Base-by-base conservation (phyloP, 1,284 basidiomycete species). In the Austroboletus novae-zelandiae region DNA sequence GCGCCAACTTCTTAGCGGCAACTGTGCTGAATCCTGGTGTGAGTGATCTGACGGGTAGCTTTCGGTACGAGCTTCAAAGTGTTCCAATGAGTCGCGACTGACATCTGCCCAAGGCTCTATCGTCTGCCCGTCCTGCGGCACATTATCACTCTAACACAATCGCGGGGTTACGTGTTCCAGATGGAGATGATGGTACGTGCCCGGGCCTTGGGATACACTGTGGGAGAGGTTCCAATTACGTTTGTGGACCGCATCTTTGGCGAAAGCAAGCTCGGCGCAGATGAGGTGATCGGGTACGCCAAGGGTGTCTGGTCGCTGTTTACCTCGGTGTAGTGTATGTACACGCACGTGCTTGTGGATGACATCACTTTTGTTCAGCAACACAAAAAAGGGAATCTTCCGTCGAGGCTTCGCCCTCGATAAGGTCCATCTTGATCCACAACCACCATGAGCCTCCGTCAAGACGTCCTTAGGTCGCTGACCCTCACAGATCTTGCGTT, bases 151-250 rank as follows among this genome's bases (percentile, higher is more conserved):
- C 77, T 86, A 57, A 92, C 89, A 9, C 81, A 86, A 54, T 92
- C 89, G 15, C 89, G 90, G 58, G 93, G 93, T 3, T 96, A 95
- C 62, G 93, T 96, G 14, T 95, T 96, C 76, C 93, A 96, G 74
- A 96, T 96, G 93, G 93, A 96, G 70, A 95, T 95, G 82, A 93
- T 95, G 78, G 93, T 94, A 25, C 83, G 93, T 5, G 93, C 93
- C 2, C 78, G 85, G 42, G 81, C 88, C 1, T 72, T 89, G 45
- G 91, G 90, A 8, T 95, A 92, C 71, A 81, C 79, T 6, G 83
- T 96, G 1, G 93, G 91, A 11, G 93, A 96, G 68, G 81, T 95
- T 41, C 93, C 93, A 0, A 96, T 96, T 61, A 95, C 91, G 1
- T 96, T 96, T 65, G 92, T 94, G 31, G 93, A 96, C 71, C 81